Evolutionary conservation across 371 early-diverging fungal species (phyloP).

Genomic region (Actinomortierella ambigua): DNA sequence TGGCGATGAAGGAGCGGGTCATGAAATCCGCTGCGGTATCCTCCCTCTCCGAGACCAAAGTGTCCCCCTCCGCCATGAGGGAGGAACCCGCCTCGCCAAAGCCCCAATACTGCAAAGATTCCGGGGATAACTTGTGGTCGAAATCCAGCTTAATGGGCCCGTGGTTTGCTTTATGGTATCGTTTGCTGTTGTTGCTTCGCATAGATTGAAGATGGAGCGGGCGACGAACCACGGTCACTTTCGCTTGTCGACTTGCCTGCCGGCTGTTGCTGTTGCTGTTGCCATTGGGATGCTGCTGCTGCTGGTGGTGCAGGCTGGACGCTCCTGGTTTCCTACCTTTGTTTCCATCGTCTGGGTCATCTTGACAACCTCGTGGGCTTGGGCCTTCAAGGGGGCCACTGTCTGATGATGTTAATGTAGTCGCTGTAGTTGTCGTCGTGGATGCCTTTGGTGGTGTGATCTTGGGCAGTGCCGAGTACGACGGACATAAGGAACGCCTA

Average conservation of each 20-base stretch:
- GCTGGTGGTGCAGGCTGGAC: too few species aligned
- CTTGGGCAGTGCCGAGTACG: conserved; percentile 41
- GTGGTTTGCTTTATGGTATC: conserved; percentile 40
- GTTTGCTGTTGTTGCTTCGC: conserved; percentile 13
- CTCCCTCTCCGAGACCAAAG: conserved; percentile 37
- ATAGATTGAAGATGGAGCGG: too few species aligned
- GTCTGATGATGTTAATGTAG: too few species aligned
- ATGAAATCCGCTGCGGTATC: conserved; percentile 8
- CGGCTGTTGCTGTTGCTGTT: neutral
- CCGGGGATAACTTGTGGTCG: conserved; percentile 37
- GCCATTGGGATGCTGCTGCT: neutral
- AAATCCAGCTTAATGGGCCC: conserved; percentile 16
- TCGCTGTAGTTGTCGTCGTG: too few species aligned
- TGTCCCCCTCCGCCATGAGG: conserved; percentile 21
- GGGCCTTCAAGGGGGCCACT: too few species aligned
- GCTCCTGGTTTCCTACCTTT: too few species aligned
- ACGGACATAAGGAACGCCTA: conserved; percentile 31
- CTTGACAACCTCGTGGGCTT: too few species aligned
- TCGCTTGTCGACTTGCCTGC: too few species aligned
- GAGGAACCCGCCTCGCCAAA: conserved; percentile 38
- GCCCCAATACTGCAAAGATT: conserved; percentile 39
- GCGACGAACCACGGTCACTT: too few species aligned
- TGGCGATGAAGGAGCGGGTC: conserved; percentile 10
- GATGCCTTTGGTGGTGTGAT: too few species aligned
- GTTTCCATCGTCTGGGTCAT: too few species aligned